Base-by-base conservation (phyloP, 306 rosid genomes). In the Sindora glabra region DNA sequence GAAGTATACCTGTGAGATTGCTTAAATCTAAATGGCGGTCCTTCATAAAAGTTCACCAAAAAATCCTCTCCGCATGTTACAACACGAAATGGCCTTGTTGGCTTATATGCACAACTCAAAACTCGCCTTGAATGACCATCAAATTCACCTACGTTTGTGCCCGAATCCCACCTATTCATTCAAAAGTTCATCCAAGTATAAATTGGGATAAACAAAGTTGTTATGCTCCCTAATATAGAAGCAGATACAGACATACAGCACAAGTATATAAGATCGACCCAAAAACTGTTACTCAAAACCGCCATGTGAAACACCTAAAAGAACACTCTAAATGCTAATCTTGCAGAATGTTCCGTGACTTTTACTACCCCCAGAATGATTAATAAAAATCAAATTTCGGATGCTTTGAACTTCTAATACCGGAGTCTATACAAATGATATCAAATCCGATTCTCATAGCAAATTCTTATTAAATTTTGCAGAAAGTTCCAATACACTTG, bases 21-120 rank as follows among this genome's bases (percentile, higher is more conserved):
- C 86, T 89, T 92, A 70, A 92, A 92, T 77, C 79, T 92, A 59
- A 92, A 92, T 12, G 96, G 99, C 0, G 96, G 99, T 15, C 99
- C 99, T 69, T 92, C 95, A 56, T 92, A 92, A 62, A 92, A 92
- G 65, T 92, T 92, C 45, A 89, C 90, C 30, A 92, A 70, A 70
- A 86, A 92, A 77, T 89, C 96, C 77, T 92, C 99, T 22, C 96
- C 96, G 27, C 95, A 86, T 0, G 6, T 89, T 36, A 79, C 96
- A 75, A 92, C 71, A 59, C 95, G 96, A 52, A 81, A 92, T 23
- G 98, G 95, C 19, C 98, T 77, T 0, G 96, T 83, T 8, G 96
- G 98, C 78, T 89, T 92, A 71, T 88, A 88, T n/a, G 83, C 80
- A 59, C 98, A 89, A 78, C 98, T 92, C 54, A 92, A 68, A 69